Evolutionary conservation across 208 protist genomes (phyloP).

Genomic region (Naegleria gruberi): DNA sequence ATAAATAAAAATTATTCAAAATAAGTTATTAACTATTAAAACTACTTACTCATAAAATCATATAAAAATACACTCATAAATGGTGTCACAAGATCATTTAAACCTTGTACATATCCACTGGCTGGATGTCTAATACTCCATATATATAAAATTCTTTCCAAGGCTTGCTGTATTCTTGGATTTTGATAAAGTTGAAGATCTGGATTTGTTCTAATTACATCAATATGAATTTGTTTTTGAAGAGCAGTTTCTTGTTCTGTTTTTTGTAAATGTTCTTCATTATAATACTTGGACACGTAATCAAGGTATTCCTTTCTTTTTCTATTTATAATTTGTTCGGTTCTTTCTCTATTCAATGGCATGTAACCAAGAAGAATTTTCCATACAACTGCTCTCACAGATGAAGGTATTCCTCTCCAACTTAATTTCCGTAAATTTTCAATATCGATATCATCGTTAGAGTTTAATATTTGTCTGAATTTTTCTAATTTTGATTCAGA

Average conservation of each 20-base stretch:
- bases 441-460: background rate
- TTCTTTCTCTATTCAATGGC: background rate
- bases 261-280: slow-evolving; percentile 37
- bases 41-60: slow-evolving; percentile 42
- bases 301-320: slow-evolving; percentile 39
- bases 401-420: background rate
- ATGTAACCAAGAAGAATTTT: slow-evolving; percentile 20
- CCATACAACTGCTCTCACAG: background rate
- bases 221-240: slow-evolving; percentile 67
- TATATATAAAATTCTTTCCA: slow-evolving; percentile 80
- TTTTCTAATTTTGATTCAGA: background rate
- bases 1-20: slow-evolving; percentile 12
- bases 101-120: slow-evolving; percentile 82
- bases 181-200: slow-evolving; percentile 58
- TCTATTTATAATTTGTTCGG: background rate
- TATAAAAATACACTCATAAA: slow-evolving; percentile 74
- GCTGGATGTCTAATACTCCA: slow-evolving; percentile 81
- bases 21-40: background rate
- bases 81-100: slow-evolving; percentile 80
- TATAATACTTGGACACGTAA: slow-evolving; percentile 33
- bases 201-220: slow-evolving; percentile 69
- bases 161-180: slow-evolving; percentile 46
- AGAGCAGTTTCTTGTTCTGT: slow-evolving; percentile 45
- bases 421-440: background rate
- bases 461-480: background rate